Conservation (phyloP, 2,329 filamentous ascomycete species). For the Chaetomium sp. region DNA sequence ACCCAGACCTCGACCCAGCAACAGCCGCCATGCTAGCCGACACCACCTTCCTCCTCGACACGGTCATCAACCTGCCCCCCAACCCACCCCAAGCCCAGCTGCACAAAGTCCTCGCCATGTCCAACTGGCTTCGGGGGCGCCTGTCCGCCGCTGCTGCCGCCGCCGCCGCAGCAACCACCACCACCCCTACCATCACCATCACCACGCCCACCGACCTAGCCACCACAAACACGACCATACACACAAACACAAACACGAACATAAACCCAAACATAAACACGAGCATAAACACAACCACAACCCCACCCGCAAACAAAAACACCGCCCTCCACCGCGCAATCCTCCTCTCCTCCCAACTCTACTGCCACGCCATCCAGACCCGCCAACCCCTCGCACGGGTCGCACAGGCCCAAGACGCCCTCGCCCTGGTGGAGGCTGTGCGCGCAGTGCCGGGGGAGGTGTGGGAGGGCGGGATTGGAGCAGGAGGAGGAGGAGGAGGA, state of each 20-base stretch:
- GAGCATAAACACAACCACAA: not conserved
- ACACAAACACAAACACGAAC: no score
- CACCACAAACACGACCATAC: no score
- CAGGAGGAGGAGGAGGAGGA: no score
- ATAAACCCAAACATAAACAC: no score
- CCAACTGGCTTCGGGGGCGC: conserved; percentile 24
- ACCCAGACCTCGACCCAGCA: not conserved
- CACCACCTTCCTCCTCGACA: conserved; percentile 24
- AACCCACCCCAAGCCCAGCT: conserved; percentile 18
- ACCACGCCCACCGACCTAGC: not conserved
- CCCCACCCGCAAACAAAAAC: not conserved
- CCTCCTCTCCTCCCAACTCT: conserved; percentile 17
- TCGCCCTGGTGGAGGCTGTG: conserved; percentile 10
- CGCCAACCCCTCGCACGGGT: conserved; percentile 7
- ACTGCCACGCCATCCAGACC: conserved; percentile 22
- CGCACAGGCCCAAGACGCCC: not conserved
- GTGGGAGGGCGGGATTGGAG: conserved; percentile 11
- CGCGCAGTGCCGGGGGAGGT: conserved; percentile 19
- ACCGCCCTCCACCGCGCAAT: conserved; percentile 13
- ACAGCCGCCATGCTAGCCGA: conserved; percentile 25
- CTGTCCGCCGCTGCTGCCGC: not conserved
- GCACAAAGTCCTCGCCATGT: conserved; percentile 24
- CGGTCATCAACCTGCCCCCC: conserved; percentile 16
- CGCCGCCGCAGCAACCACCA: no score
- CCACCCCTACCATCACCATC: not conserved